Evolutionary conservation across 805 yeast species (phyloP).

Genomic region (Dipodascus geniculatus): DNA sequence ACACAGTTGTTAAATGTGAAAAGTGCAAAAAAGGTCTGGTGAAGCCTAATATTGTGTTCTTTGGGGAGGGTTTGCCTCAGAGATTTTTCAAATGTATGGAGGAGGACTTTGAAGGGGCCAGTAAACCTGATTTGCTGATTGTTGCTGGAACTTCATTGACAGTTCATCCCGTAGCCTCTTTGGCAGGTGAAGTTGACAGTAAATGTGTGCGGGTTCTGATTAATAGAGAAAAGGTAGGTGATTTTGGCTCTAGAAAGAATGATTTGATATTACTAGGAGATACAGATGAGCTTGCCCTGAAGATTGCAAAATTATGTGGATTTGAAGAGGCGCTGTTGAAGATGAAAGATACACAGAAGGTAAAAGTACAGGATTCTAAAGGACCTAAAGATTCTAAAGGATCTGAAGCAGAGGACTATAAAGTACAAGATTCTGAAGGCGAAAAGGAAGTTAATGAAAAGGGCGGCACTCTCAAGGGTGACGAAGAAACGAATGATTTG

Average conservation of each 20-base stretch:
- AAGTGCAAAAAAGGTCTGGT: slow-evolving; percentile 57
- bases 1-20: slow-evolving; percentile 20
- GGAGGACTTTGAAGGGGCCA: slow-evolving; percentile 30
- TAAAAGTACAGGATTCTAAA: too few relatives aligned
- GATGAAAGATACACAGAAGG: not conserved
- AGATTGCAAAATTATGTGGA: slow-evolving; percentile 42
- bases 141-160: slow-evolving; percentile 90
- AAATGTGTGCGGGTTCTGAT: slow-evolving; percentile 47
- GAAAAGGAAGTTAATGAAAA: not conserved
- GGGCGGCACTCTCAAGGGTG: not conserved
- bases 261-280: slow-evolving; percentile 53
- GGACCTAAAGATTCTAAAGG: not conserved
- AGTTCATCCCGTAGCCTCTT: slow-evolving; percentile 80
- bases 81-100: slow-evolving; percentile 64
- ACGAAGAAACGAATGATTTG: not conserved
- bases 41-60: slow-evolving; percentile 90
- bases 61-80: slow-evolving; percentile 77
- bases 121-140: slow-evolving; percentile 51
- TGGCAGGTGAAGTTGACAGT: slow-evolving; percentile 53
- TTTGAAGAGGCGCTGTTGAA: slow-evolving; percentile 37
- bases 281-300: slow-evolving; percentile 54
- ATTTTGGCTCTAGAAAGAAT: slow-evolving; percentile 38
- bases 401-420: not conserved
- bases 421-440: not conserved
- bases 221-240: slow-evolving; percentile 72